Conservation (phyloP, 345 rosid species). For the Limnanthes douglasii region DNA sequence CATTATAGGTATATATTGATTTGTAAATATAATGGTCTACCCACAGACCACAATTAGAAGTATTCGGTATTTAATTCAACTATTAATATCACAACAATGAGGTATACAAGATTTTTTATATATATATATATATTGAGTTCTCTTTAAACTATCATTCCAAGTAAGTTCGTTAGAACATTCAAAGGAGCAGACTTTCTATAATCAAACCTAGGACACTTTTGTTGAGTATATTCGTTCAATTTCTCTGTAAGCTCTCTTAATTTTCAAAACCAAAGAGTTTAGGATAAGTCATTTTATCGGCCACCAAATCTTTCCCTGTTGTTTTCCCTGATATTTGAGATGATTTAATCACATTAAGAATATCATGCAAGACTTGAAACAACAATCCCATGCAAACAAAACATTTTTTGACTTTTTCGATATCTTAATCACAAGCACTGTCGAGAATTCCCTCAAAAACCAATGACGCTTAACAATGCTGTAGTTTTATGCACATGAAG, state of each 20-base stretch:
- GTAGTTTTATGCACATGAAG: slow-evolving; percentile 79
- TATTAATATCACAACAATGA: too few relatives aligned
- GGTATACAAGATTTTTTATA: too few relatives aligned
- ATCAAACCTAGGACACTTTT: slow-evolving; percentile 47
- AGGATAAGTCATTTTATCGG: slow-evolving; percentile 65
- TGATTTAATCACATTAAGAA: slow-evolving; percentile 75
- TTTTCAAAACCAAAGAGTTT: slow-evolving; percentile 62
- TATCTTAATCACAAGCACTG: slow-evolving; percentile 46
- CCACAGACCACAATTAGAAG: too few relatives aligned
- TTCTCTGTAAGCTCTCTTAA: slow-evolving; percentile 48
- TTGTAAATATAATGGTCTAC: too few relatives aligned
- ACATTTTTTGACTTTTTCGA: slow-evolving; percentile 59
- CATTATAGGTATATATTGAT: too few relatives aligned
- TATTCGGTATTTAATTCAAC: too few relatives aligned
- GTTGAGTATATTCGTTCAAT: slow-evolving; percentile 46
- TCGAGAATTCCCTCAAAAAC: slow-evolving; percentile 76
- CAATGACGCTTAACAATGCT: slow-evolving; percentile 48
- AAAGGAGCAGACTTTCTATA: slow-evolving; percentile 58
- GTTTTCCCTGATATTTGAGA: slow-evolving; percentile 82
- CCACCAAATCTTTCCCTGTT: slow-evolving; percentile 75
- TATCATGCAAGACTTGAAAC: slow-evolving; percentile 94
- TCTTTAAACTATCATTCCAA: too few relatives aligned
- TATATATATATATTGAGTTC: too few relatives aligned
- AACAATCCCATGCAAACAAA: slow-evolving; percentile 59
- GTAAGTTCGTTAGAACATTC: slow-evolving; percentile 62